These are phyloP conservation scores for Ziziphus jujuba DNA, from an alignment of 306 rosid genomes.

Conservation along the genomic window DNA sequence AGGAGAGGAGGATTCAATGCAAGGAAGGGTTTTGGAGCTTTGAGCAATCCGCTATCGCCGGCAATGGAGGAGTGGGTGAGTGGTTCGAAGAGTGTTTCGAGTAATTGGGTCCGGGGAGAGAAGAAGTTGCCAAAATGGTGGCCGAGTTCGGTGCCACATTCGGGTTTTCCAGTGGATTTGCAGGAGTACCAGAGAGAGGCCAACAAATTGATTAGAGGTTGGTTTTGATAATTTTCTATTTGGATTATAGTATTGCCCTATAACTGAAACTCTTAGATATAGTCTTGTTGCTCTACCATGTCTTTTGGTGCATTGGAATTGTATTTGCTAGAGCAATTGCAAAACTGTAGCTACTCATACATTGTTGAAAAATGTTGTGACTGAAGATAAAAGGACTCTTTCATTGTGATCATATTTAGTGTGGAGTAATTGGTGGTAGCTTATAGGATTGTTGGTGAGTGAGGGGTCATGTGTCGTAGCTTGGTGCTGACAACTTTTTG, in stretches of 20 bases:
- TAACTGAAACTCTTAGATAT: not conserved
- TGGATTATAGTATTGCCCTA: not conserved
- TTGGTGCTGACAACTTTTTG: too few relatives aligned
- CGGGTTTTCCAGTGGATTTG: conserved; percentile 18
- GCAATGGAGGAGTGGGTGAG: not conserved
- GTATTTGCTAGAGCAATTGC: too few relatives aligned
- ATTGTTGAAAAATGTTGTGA: too few relatives aligned
- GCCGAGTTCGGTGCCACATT: conserved; percentile 41
- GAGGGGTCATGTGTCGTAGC: too few relatives aligned
- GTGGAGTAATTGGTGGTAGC: too few relatives aligned
- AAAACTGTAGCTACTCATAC: too few relatives aligned
- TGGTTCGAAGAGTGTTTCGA: conserved; percentile 22
- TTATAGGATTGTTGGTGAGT: too few relatives aligned
- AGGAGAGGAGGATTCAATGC: conserved; percentile 4
- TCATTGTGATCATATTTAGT: too few relatives aligned
- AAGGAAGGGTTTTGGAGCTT: conserved; percentile 25
- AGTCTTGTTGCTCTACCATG: too few relatives aligned
- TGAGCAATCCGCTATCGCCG: conserved; percentile 34
- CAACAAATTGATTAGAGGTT: conserved; percentile 73
- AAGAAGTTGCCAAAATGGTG: conserved; percentile 84
- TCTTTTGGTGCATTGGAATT: too few relatives aligned
- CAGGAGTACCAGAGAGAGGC: conserved; percentile 65
- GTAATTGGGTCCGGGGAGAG: conserved; percentile 28
- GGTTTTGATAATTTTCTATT: not conserved
- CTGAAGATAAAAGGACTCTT: too few relatives aligned